Base-by-base conservation (phyloP, 805 yeast species). In the Cyberlindnera lachancei region DNA sequence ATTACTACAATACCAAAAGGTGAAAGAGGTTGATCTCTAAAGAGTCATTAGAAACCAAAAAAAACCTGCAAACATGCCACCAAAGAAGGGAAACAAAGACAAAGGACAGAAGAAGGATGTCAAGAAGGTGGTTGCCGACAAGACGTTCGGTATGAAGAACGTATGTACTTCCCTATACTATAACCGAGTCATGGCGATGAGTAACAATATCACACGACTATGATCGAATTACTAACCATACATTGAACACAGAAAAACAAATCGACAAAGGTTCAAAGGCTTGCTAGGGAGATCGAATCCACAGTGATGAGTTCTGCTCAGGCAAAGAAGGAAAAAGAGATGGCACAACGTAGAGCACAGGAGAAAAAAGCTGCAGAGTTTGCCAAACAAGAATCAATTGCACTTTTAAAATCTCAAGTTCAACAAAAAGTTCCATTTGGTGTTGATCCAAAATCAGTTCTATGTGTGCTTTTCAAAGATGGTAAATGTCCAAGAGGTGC, bases 401-500 rank as follows among this genome's bases (percentile, higher is more conserved):
- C 81, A 13, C 60, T 90, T 27, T 72, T 86, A 47, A 80, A 77
- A 20, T 62, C 75, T 0, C 66, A 75, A 4, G 66, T 85, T 31
- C 80, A 73, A 34, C 96, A 85, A 56, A 86, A 85, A 54, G 84
- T 90, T 20, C 95, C 96, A 25, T 87, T 90, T 52, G 98, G 98
- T 33, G 96, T 87, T 38, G 97, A 92, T 61, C 98, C 98, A 34
- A 90, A 92, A 62, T 75, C 95, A 2, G 81, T 92, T 22, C 60
- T 92, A 15, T 92, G 98, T 73, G 83, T 84, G 36, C 77, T 75
- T 59, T 90, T 86, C 75, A 92, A 79, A 61, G 75, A 80, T 45
- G 86, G 95, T 17, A 68, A 69, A 31, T 92, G 98, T 73, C 75
- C 79, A 44, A 81, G 81, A 56, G 92, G 92, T 24, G 55, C 63